phyloP scores from a whole-genome alignment of 306 rosid species.

The Gleditsia sinensis region DNA sequence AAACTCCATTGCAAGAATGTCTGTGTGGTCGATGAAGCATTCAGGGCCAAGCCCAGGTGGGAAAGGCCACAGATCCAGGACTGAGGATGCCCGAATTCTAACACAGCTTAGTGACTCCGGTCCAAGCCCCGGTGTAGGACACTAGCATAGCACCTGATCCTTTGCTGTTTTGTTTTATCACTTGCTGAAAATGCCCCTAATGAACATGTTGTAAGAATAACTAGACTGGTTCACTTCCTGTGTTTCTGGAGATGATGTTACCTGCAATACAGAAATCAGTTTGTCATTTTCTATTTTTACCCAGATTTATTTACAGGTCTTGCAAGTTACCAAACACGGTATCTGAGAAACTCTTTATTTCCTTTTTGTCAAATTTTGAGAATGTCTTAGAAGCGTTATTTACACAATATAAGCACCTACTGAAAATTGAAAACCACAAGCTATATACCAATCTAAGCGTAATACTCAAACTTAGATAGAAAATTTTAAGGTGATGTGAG shows the following conservation, averaged over 20 bases:
- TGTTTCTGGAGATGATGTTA: not conserved
- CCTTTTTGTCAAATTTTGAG: no score
- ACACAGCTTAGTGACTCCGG: constrained; percentile 28
- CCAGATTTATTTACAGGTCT: no score
- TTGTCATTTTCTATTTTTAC: not conserved
- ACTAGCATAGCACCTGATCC: not conserved
- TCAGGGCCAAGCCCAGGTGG: constrained; percentile 58
- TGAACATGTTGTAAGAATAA: not conserved
- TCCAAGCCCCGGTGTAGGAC: constrained; percentile 50
- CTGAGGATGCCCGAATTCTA: not conserved
- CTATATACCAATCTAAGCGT: no score
- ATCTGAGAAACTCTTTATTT: no score
- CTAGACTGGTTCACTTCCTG: not conserved
- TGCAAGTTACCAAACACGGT: no score
- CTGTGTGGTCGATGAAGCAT: constrained; percentile 42
- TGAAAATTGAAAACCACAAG: no score
- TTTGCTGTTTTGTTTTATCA: not conserved
- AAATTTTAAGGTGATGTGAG: no score
- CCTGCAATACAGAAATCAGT: not conserved
- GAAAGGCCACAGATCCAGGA: constrained; percentile 39
- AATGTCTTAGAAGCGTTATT: no score
- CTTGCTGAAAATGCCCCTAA: not conserved
- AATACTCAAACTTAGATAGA: no score
- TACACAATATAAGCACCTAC: no score
- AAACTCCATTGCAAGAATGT: constrained; percentile 11